A percentile compares a stretch with the other conserved stretches of the same genome.
phyloP scores from a whole-genome alignment of 495 filamentous ascomycete species.

The Delitschia confertaspora region DNA sequence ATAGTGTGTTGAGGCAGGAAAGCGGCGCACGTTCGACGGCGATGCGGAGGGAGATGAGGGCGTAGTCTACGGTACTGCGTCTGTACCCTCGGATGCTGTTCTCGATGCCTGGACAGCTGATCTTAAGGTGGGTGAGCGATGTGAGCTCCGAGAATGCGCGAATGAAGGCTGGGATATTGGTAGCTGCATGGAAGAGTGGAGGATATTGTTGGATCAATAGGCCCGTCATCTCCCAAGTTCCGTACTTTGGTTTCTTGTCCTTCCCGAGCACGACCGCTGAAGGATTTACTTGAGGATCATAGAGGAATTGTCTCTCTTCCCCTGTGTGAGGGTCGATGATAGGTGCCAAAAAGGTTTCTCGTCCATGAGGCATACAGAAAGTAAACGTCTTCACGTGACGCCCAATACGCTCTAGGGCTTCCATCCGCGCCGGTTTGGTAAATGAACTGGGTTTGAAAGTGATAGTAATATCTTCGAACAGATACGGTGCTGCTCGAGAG shows the following conservation, averaged over 20 bases:
- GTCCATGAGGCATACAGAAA: slow-evolving; percentile 60
- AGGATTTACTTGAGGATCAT: slow-evolving; percentile 53
- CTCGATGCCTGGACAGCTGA: slow-evolving; percentile 63
- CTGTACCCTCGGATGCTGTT: slow-evolving; percentile 58
- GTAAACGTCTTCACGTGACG: slow-evolving; percentile 60
- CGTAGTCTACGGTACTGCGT: slow-evolving; percentile 69
- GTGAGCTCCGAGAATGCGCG: slow-evolving; percentile 53
- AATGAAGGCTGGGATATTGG: slow-evolving; percentile 70
- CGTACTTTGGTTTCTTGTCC: slow-evolving; percentile 53
- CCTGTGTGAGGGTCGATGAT: slow-evolving; percentile 62
- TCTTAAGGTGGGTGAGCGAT: slow-evolving; percentile 57
- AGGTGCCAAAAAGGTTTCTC: slow-evolving; percentile 66
- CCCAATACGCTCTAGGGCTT: slow-evolving; percentile 62
- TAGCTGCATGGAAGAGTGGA: slow-evolving; percentile 75
- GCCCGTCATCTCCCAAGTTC: slow-evolving; percentile 53
- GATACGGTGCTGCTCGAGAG: slow-evolving; percentile 39
- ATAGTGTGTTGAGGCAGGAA: slow-evolving; percentile 50
- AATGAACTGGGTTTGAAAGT: slow-evolving; percentile 64
- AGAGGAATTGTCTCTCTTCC: slow-evolving; percentile 63
- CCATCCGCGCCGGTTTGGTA: slow-evolving; percentile 55
- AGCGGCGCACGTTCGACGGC: slow-evolving; percentile 60
- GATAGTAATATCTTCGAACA: slow-evolving; percentile 46
- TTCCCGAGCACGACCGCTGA: slow-evolving; percentile 19
- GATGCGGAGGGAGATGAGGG: slow-evolving; percentile 68
- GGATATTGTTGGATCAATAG: slow-evolving; percentile 71